Percentiles rank a stretch among this genome's conserved stretches.
Evolutionary conservation across 225 moss, liverwort and hornwort genomes (phyloP).

Genomic region (Antitrichia curtipendula): DNA sequence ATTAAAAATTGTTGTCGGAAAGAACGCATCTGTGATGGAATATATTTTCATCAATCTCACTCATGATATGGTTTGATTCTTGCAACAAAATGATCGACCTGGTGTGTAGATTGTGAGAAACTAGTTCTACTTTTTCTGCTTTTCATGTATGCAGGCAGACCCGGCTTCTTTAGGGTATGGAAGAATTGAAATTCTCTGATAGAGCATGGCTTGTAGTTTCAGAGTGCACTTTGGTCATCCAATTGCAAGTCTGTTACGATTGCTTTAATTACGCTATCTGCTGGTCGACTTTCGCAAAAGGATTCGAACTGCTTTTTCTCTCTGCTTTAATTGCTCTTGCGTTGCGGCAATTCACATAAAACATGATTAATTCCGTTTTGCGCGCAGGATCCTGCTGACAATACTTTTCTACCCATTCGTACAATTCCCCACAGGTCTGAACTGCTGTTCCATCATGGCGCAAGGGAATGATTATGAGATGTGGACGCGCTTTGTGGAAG

Average conservation of each 20-base stretch:
- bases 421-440: too few species aligned
- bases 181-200: background rate
- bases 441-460: too few species aligned
- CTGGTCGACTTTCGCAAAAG: background rate
- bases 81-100: background rate
- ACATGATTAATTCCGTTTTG: too few species aligned
- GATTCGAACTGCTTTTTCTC: background rate
- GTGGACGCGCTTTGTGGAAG: too few species aligned
- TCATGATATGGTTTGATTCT: background rate
- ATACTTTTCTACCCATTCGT: too few species aligned
- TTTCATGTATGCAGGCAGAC: background rate
- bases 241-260: background rate
- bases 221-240: background rate
- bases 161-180: background rate
- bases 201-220: background rate
- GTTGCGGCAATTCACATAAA: background rate
- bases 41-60: background rate
- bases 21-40: background rate
- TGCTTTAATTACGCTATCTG: background rate
- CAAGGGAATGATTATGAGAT: too few species aligned
- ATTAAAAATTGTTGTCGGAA: background rate
- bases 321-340: too few species aligned
- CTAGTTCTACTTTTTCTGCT: too few species aligned
- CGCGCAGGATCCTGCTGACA: too few species aligned
- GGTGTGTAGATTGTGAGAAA: background rate